Conservation (phyloP, 257 asterid species). For the Solanum appendiculatum region DNA sequence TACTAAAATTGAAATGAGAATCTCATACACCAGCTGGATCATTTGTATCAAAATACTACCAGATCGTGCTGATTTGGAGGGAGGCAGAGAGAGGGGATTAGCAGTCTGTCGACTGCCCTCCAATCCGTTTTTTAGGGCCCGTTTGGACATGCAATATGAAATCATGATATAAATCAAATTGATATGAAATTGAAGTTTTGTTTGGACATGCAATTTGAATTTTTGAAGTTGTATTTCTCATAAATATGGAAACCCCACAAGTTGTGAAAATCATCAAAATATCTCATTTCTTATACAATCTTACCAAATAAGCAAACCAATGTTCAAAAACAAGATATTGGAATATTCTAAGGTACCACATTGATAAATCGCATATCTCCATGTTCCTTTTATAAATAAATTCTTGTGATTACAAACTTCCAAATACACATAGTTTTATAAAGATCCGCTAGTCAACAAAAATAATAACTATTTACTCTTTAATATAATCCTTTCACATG, state of each 20-base stretch:
- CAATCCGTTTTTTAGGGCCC: background rate
- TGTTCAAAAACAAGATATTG: background rate
- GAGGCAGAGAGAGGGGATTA: background rate
- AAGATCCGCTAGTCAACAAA: background rate
- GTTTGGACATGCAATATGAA: background rate
- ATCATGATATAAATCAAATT: background rate
- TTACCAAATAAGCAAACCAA: background rate
- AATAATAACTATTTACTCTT: background rate
- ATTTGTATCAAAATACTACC: background rate
- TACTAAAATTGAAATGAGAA: background rate
- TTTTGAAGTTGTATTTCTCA: background rate
- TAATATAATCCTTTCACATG: background rate
- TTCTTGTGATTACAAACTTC: background rate
- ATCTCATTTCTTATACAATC: background rate
- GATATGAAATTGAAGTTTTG: background rate
- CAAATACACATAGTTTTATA: background rate
- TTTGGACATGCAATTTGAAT: background rate
- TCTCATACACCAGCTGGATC: background rate
- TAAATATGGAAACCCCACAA: background rate
- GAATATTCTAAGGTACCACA: background rate
- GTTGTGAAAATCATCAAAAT: background rate
- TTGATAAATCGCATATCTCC: background rate
- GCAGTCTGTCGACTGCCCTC: background rate
- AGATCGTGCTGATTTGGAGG: background rate
- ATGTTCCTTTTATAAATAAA: background rate